Conservation (phyloP, 2,329 filamentous ascomycete genomes). For the Aspergillus tubingensis region DNA sequence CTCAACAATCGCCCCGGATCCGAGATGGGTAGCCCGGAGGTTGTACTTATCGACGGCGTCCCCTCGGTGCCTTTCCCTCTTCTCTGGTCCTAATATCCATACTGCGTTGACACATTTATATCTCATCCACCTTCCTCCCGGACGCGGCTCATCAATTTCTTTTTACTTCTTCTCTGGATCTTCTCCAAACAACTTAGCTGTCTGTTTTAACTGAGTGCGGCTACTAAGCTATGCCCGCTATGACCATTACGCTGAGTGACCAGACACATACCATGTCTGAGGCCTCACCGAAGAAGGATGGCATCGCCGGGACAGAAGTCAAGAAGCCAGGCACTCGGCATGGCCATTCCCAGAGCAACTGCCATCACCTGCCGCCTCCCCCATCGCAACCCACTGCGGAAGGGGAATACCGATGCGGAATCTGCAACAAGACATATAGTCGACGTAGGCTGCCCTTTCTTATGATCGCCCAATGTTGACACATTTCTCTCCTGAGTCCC, state of each 20-base stretch:
- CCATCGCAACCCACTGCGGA: slow-evolving; percentile 23
- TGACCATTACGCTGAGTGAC: background rate
- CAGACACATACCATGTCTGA: background rate
- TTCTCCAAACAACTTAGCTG: background rate
- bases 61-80: background rate
- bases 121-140: background rate
- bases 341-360: background rate
- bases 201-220: background rate
- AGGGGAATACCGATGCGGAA: slow-evolving; percentile 18
- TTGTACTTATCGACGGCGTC: slow-evolving; percentile 1
- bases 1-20: slow-evolving; percentile 4
- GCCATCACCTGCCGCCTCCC: slow-evolving; percentile 12
- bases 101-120: background rate
- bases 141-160: no score
- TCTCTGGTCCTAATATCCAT: background rate
- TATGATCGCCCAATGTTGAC: background rate
- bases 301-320: background rate
- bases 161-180: no score
- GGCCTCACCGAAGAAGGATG: background rate
- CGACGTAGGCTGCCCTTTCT: slow-evolving; percentile 16
- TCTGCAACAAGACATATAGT: slow-evolving; percentile 22
- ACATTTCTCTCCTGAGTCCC: background rate
- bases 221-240: background rate
- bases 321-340: background rate
- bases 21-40: background rate